These are phyloP conservation scores for Corinectria fuckeliana DNA, from an alignment of 2,329 filamentous ascomycete species.

Conservation along the genomic window DNA sequence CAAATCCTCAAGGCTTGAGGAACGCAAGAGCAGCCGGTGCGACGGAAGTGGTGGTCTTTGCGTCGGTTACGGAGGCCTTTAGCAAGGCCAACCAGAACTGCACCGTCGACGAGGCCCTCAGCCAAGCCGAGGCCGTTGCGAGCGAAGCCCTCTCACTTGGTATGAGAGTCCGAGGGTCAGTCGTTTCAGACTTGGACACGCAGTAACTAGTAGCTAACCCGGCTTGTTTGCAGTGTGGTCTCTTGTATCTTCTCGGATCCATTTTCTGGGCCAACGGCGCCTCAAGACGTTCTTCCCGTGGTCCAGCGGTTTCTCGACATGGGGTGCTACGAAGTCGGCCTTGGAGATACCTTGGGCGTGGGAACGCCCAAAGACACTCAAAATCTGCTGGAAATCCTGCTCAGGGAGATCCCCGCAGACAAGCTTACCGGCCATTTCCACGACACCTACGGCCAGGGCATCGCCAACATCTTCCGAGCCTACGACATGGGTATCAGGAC, in stretches of 20 bases:
- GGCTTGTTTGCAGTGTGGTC: neutral
- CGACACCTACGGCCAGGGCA: slow-evolving; percentile 17
- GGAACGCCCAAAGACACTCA: slow-evolving; percentile 11
- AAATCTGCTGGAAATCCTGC: neutral
- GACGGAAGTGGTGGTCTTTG: slow-evolving; percentile 15
- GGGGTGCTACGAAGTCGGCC: slow-evolving; percentile 25
- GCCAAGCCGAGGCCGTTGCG: slow-evolving; percentile 2
- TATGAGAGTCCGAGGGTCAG: slow-evolving; percentile 20
- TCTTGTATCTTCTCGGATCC: slow-evolving; percentile 21
- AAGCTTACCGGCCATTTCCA: slow-evolving; percentile 20
- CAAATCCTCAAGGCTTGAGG: slow-evolving; percentile 14
- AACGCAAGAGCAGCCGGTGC: slow-evolving; percentile 12
- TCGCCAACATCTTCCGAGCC: slow-evolving; percentile 10
- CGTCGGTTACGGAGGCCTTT: slow-evolving; percentile 15
- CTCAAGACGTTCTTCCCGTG: neutral
- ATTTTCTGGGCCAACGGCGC: slow-evolving; percentile 3
- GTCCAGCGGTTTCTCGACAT: slow-evolving; percentile 13
- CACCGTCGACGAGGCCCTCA: slow-evolving; percentile 14
- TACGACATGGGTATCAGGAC: slow-evolving; percentile 18
- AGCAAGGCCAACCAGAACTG: slow-evolving; percentile 20
- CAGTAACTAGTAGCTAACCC: too few relatives aligned
- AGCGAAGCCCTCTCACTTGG: neutral
- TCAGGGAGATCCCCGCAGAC: slow-evolving; percentile 1
- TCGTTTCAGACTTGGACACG: neutral
- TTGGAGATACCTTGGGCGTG: slow-evolving; percentile 17